Base-by-base conservation (phyloP, 2,329 filamentous ascomycete genomes). In the Cladorrhinum sp. region DNA sequence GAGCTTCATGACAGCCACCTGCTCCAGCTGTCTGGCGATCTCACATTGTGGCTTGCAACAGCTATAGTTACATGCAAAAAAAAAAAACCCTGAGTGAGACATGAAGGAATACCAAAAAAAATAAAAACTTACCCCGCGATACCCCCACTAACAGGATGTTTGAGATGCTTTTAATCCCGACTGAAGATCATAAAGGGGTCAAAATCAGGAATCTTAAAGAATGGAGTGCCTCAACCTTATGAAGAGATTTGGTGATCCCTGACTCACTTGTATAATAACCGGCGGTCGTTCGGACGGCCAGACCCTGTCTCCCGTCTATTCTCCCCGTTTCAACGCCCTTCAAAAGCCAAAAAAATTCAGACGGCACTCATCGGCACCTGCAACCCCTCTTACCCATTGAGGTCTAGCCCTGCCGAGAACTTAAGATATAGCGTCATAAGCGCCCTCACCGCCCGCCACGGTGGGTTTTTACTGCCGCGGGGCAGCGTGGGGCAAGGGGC, bases 381-480 rank as follows among this genome's bases (percentile, higher is more conserved):
- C 55, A 68, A 65, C 72, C 73, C 71, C 71, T 73, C 73, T 65
- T 73, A 70, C 71, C 57, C 1, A 9, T 67, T 69, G 27, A 25
- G 50, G 70, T 38, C 64, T 69, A 69, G 66, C 59, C 60, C 55
- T 13, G 8, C 24, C 12, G 7, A 18, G 22, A 27, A 56, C 27
- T 23, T n/a, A 45, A 20, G 23, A 36, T 38, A 70, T 69, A 70
- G 67, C 68, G 66, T 69, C 68, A 72, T 64, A 56, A 12, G 16
- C 18, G 16, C 41, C 36, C 53, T 68, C 65, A 69, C 66, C 66
- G 65, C 67, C 66, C 55, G n/a, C 18, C 53, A 54, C 29, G 41
- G 8, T 45, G 52, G 22, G 53, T 18, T 64, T 70, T 69, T 68
- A 66, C 64, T 69, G 68, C 65, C 65, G 61, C 61, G 55, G 55